Evolutionary conservation across 2,329 filamentous ascomycete genomes (phyloP).

Genomic region (Rutstroemia sp.): DNA sequence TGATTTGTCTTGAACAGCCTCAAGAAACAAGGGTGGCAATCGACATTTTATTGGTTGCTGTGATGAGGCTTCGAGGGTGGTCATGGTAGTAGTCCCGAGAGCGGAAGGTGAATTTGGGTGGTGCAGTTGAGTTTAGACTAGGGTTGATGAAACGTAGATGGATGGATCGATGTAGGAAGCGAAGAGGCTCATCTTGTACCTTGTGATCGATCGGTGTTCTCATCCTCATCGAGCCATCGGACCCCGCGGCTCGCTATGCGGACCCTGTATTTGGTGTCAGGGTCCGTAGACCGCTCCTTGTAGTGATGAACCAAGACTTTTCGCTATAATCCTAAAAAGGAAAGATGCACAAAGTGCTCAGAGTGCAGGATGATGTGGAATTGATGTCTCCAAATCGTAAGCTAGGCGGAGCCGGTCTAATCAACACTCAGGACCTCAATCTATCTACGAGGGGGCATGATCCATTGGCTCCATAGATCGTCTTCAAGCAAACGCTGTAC

Average conservation of each 20-base stretch:
- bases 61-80: background rate
- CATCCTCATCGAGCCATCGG: background rate
- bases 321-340: no score
- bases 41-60: background rate
- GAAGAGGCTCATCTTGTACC: background rate
- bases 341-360: no score
- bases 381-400: no score
- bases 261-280: no score
- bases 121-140: no score
- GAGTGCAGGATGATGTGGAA: no score
- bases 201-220: background rate
- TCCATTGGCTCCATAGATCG: slow-evolving; percentile 1
- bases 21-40: background rate
- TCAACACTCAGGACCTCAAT: accelerated
- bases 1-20: background rate
- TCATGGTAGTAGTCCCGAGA: background rate
- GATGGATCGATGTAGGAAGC: no score
- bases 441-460: background rate
- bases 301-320: no score
- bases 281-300: no score
- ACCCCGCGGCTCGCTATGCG: background rate
- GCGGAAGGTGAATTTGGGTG: background rate
- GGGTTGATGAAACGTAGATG: no score
- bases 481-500: background rate
- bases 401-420: no score